A percentile compares a stretch with the other conserved stretches of the same genome.
These are phyloP conservation scores for Pisolithus tinctorius DNA, from an alignment of 768 basidiomycete genomes.

Conservation along the genomic window DNA sequence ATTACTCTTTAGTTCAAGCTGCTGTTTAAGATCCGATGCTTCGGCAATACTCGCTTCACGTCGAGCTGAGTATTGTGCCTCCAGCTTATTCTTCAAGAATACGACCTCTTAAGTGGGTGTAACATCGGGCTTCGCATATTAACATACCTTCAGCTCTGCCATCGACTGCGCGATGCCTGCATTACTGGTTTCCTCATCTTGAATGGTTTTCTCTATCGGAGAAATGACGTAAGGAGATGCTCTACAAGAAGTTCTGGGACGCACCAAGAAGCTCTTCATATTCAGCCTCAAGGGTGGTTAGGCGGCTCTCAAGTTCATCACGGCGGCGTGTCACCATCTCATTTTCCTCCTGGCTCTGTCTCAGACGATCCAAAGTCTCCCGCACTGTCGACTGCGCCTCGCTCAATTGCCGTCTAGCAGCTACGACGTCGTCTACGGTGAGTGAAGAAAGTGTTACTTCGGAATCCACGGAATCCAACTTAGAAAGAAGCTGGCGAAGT, in stretches of 20 bases:
- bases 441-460: constrained; percentile 47
- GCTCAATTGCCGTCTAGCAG: constrained; percentile 81
- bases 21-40: constrained; percentile 80
- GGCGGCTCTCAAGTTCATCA: constrained; percentile 82
- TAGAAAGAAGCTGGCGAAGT: constrained; percentile 74
- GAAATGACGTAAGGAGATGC: constrained; percentile 6
- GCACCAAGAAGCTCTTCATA: constrained; percentile 94
- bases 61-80: constrained; percentile 88
- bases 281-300: constrained; percentile 79
- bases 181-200: constrained; percentile 82
- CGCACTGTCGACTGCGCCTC: constrained; percentile 83
- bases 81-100: constrained; percentile 74
- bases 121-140: neutral
- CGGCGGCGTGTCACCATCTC: constrained; percentile 75
- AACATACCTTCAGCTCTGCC: constrained; percentile 77
- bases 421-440: constrained; percentile 68
- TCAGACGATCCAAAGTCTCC: constrained; percentile 83
- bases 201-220: constrained; percentile 78
- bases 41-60: constrained; percentile 86
- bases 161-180: constrained; percentile 80
- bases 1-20: constrained; percentile 75
- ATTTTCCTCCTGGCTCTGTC: constrained; percentile 89
- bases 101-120: constrained; percentile 1
- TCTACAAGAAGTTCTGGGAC: constrained; percentile 19
- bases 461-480: constrained; percentile 77